phyloP scores from a whole-genome alignment of 2,329 filamentous ascomycete genomes.

The Colletotrichum echinochloae region DNA sequence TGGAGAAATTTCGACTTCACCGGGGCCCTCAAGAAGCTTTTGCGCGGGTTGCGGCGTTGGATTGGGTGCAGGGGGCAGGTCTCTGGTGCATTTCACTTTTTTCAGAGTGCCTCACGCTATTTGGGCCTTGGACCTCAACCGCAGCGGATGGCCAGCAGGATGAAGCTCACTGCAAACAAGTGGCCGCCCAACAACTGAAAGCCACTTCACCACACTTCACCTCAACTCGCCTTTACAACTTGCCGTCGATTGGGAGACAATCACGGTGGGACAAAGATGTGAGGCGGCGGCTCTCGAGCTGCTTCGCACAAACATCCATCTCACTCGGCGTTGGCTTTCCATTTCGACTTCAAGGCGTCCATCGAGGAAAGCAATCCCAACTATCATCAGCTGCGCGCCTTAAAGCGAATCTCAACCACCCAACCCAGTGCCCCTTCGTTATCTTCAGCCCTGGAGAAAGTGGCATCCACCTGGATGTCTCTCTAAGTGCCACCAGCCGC shows the following conservation, averaged over 20 bases:
- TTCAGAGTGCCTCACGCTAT: slow-evolving; percentile 20
- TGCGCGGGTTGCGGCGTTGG: slow-evolving; percentile 22
- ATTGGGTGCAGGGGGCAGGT: slow-evolving; percentile 26
- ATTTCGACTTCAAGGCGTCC: not conserved
- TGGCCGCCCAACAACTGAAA: slow-evolving; percentile 38
- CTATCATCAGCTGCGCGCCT: slow-evolving; percentile 1
- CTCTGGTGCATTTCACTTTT: slow-evolving; percentile 29
- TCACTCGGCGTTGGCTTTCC: not conserved
- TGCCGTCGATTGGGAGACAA: slow-evolving; percentile 26
- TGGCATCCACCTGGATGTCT: slow-evolving; percentile 5
- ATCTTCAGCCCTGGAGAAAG: slow-evolving; percentile 8
- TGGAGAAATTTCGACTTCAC: slow-evolving; percentile 22
- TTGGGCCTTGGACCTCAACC: slow-evolving; percentile 27
- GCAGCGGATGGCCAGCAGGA: slow-evolving; percentile 32
- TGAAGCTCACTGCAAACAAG: slow-evolving; percentile 40
- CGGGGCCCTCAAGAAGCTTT: slow-evolving; percentile 7
- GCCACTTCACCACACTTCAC: slow-evolving; percentile 15
- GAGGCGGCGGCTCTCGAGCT: slow-evolving; percentile 1
- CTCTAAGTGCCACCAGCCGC: slow-evolving; percentile 23
- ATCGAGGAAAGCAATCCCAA: slow-evolving; percentile 5
- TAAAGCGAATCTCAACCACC: not conserved
- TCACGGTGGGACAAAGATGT: not conserved
- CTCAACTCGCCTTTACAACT: slow-evolving; percentile 23
- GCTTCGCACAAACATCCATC: slow-evolving; percentile 3
- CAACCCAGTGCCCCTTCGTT: slow-evolving; percentile 7